Evolutionary conservation across 192 early-diverging fungal species (phyloP), one percentile per base, ranked within the genome.

Genomic region (Podila minutissima): DNA sequence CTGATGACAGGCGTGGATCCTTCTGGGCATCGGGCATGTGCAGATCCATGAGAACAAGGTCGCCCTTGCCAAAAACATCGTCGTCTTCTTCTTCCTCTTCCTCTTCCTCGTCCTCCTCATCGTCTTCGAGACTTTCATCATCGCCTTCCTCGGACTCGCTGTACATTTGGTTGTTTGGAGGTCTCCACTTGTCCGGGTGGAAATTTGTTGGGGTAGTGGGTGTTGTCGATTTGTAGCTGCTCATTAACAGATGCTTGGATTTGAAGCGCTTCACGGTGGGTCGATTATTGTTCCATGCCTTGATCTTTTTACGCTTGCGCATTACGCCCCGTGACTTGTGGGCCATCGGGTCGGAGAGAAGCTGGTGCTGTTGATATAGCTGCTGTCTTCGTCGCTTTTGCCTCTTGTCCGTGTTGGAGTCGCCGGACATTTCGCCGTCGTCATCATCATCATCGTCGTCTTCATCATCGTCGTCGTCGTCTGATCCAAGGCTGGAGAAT

Each of bases 251-350:
- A n/a, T 81, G 77, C 28, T 81, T 81, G 19, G 70, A 81, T 38
- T 81, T 81, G 58, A 81, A 81, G 6, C 77, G 71, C 46, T 81
- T 81, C n/a, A 81, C 77, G 17, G 77, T 81, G 15, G 77, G 77
- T 59, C 77, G 77, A 26, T 68, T 81, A 13, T 68, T 81, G 6
- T 38, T 62, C 15, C 64, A 79, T 6, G 65, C 72, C 66, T 81
- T 81, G 41, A 72, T 65, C 28, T 81, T 72, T 33, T 81, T 81
- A 29, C 77, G 77, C 32, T 81, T 81, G 17, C 71, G 77, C 71
- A 73, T 81, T 28, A 66, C 71, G 22, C 71, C 31, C n/a, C 77
- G 29, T 5, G 77, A 35, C 58, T 81, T 81, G 49, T 81, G 77
- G 15, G 71, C 51, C 71, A 81, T 69, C 0, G 77, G 59, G 29